phyloP scores from a whole-genome alignment of 345 rosid species.

The Eucalyptus marginata region DNA sequence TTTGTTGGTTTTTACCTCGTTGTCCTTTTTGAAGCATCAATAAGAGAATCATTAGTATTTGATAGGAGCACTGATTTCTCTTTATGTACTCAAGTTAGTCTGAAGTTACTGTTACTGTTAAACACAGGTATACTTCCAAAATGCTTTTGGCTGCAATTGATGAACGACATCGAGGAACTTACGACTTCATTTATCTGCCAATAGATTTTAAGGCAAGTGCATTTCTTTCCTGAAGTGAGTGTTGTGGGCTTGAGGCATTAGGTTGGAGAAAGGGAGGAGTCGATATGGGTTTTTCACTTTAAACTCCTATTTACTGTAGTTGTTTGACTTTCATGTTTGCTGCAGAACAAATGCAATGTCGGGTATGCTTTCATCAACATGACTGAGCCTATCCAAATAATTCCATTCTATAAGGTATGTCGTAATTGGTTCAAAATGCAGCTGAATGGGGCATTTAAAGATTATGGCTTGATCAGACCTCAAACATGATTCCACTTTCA shows the following conservation, averaged over 20 bases:
- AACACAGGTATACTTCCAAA: constrained; percentile 56
- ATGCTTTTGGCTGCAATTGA: constrained; percentile 71
- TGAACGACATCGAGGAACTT: constrained; percentile 51
- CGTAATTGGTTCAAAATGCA: neutral
- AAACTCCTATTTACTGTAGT: neutral
- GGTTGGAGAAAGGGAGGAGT: neutral
- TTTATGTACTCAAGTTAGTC: neutral
- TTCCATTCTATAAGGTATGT: constrained; percentile 37
- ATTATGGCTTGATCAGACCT: neutral
- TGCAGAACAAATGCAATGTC: constrained; percentile 63
- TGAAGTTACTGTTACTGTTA: neutral
- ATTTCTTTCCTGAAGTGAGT: neutral
- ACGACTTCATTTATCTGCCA: constrained; percentile 57
- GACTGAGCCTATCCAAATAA: constrained; percentile 38
- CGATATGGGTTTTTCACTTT: neutral
- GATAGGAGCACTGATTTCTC: neutral
- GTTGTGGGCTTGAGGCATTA: neutral
- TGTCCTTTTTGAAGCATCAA: neutral
- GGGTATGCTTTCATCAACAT: constrained; percentile 77
- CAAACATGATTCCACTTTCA: neutral
- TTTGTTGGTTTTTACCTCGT: neutral
- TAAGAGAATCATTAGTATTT: neutral
- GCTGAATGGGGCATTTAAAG: neutral
- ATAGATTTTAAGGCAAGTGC: constrained; percentile 63
- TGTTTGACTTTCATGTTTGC: neutral